Base-by-base conservation (phyloP, 2,329 filamentous ascomycete species). In the Didymosphaeria variabile region DNA sequence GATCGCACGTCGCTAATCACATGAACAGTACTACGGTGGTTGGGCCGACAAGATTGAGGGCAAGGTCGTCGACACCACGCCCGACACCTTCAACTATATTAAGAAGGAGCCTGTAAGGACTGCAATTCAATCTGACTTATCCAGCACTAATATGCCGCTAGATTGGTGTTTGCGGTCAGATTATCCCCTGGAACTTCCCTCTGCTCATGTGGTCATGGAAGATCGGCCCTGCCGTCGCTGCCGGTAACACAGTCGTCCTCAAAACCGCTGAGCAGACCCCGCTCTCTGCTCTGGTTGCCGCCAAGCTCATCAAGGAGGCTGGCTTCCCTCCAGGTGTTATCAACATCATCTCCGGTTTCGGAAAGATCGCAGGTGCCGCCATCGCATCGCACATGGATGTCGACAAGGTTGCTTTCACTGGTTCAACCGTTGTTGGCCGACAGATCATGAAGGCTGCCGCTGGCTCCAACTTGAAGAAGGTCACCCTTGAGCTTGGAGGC, bases 21-120 rank as follows among this genome's bases (percentile, higher is more conserved):
- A 0, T 6, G 23, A 29, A 36, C 17, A 53, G 80, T 97, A 94
- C 83, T 95, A 94, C 73, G 93, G 87, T 74, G 93, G 93, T 64
- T 97, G 91, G 89, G 91, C 93, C 72, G 93, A 97, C 85, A 97
- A 97, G 88, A 90, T 95, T 68, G 86, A 89, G 80, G 93, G 93
- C 80, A 93, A 94, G 85, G 92, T 93, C 59, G 89, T 95, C 67
- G 91, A 96, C 72, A 91, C 92, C 69, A 83, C 86, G 72, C 86
- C 87, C 60, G 89, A 91, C 67, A 92, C 90, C 79, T 93, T 96
- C 83, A 90, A 92, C 83, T 96, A 95, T 83, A 93, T 91, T 66
- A 84, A 87, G 73, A 87, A 88, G 68, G 92, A 97, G 85, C 91
- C 93, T 10, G 83, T 89, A 65, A 74, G 81, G 76, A 53, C 60